phyloP scores from a whole-genome alignment of 148 eudicot species.

The Rheum nobile region DNA sequence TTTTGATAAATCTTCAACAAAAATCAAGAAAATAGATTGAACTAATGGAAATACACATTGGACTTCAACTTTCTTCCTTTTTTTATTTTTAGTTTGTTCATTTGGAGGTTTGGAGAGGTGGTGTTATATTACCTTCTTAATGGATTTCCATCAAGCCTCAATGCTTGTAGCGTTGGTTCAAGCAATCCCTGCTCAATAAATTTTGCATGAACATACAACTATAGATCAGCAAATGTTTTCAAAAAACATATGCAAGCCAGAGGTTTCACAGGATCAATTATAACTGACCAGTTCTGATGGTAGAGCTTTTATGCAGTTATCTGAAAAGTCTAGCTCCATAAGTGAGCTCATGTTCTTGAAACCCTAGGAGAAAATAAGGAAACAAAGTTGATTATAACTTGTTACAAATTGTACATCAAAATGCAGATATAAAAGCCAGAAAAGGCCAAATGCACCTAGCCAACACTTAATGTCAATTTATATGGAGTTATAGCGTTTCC shows the following conservation, averaged over 20 bases:
- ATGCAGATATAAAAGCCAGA: background rate
- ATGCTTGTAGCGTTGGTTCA: slow-evolving; percentile 77
- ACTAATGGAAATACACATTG: background rate
- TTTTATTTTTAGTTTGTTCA: background rate
- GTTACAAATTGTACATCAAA: background rate
- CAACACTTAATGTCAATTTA: background rate
- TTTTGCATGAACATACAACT: background rate
- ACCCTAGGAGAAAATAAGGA: slow-evolving; percentile 37
- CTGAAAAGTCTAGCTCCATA: slow-evolving; percentile 74
- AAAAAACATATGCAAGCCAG: background rate
- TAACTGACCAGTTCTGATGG: slow-evolving; percentile 74
- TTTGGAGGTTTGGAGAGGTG: background rate
- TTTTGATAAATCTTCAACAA: background rate
- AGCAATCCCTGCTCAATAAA: slow-evolving; percentile 71
- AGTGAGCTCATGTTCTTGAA: slow-evolving; percentile 60
- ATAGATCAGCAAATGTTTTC: background rate
- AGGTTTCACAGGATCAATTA: background rate
- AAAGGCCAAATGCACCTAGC: background rate
- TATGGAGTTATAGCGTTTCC: too few relatives aligned
- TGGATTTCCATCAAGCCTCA: slow-evolving; percentile 90
- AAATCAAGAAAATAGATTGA: background rate
- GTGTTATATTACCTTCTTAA: slow-evolving; percentile 61
- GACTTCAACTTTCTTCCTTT: background rate
- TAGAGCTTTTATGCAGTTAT: slow-evolving; percentile 62
- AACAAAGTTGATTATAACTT: background rate